Base-by-base conservation (phyloP, 345 rosid species). In the Alliaria petiolata region DNA sequence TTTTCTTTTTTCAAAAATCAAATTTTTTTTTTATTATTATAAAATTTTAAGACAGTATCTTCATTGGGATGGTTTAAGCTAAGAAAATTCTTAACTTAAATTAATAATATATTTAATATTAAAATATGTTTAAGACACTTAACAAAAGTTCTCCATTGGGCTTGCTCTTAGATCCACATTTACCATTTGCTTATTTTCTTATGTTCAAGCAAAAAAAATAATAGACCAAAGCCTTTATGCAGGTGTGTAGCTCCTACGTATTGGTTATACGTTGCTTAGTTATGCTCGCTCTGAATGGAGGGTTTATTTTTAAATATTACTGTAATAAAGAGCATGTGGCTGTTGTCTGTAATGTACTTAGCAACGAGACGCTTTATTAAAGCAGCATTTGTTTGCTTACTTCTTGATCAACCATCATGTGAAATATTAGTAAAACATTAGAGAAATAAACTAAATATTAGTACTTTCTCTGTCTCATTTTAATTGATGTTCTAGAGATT, bases 281-380 rank as follows among this genome's bases (percentile, higher is more conserved):
- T 60, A 58, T 60, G 47, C 14, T 22, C 25, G n/a, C n/a, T n/a
- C n/a, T n/a, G n/a, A 20, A 13, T 13, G 46, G 17, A 59, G 6
- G 46, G 3, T 52, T 6, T 52, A 28, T 26, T 52, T 26, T 28
- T 22, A 7, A 14, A 28, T 28, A 52, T 52, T 19, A 20, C 22
- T 25, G 36, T 42, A n/a, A 5, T 30, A 44, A 52, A 52, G 40
- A 39, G 61, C 71, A 66, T 66, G 71, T 66, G 40, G 52, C 16
- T 16, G 17, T 66, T 66, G 71, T 39, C 61, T 66, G 50, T 26
- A 39, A 26, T 28, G 51, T 28, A n/a, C n/a, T 46, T 15, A 51
- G 28, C 70, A 66, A 38, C 70, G 26, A 25, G 47, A 12, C 12
- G 30, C 51, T 52, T 52, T 66, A 65, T 26, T 51, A 26, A 52